Base-by-base conservation (phyloP, 169 alveolate species). In the Pseudocohnilembus persalinus region DNA sequence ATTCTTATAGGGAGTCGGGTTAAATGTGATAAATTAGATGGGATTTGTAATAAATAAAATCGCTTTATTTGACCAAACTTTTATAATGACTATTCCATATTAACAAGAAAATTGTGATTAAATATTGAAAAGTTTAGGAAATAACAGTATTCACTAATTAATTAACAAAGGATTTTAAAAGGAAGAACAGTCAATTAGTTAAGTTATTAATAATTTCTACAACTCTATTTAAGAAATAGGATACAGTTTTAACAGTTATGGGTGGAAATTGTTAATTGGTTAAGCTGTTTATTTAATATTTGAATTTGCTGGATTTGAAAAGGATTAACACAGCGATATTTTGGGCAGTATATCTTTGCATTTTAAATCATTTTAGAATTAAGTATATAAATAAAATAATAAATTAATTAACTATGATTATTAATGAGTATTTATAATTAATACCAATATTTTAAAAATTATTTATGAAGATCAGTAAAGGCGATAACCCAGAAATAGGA, bases 41-140 rank as follows among this genome's bases (percentile, higher is more conserved):
- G n/a, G 35, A 79, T 33, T 68, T 16, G 64, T 79, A 16, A 29
- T 79, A 0, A 79, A 35, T 32, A 49, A 79, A 28, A 79, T 79
- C 29, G 16, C 29, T n/a, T 72, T 79, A 28, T 68, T 79, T 0
- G 84, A 79, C 29, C 34, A 79, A 63, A 33, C 84, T 15, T 79
- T 79, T 79, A 79, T 79, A n/a, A 31, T 79, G 0, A 79, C 84
- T 0, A 34, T 35, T 0, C 49, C 74, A 29, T 49, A 34, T 28
- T 49, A 11, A 29, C 0, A 79, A 35, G 26, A 79, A 29, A 49
- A 49, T 29, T 29, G 30, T 27, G 76, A 79, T 11, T 49, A 79
- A 64, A 63, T 20, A 79, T 35, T 64, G 84, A 63, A 63, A 72
- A 34, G n/a, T 79, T 63, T 79, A 79, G 64, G 29, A 28, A 49